Evolutionary conservation across 2,329 filamentous ascomycete species (phyloP).

Genomic region (Penicillium sp.): DNA sequence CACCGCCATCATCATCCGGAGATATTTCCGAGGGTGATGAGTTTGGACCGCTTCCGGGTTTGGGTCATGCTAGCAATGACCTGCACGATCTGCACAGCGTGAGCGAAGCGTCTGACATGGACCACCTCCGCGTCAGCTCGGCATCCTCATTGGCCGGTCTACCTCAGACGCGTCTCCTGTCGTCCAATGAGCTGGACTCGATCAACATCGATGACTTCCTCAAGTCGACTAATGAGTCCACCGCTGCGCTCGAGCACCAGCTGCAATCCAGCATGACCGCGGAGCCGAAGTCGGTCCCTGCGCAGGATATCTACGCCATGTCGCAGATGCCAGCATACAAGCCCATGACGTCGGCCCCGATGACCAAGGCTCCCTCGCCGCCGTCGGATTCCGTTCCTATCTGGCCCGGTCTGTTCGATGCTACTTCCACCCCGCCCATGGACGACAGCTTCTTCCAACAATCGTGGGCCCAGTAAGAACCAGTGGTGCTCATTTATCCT

Average conservation of each 20-base stretch:
- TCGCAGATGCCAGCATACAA: slow-evolving; percentile 25
- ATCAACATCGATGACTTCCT: slow-evolving; percentile 46
- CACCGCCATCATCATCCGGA: slow-evolving; percentile 48
- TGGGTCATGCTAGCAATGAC: slow-evolving; percentile 30
- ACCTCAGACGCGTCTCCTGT: slow-evolving; percentile 41
- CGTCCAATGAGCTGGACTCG: slow-evolving; percentile 40
- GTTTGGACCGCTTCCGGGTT: slow-evolving; percentile 34
- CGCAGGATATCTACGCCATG: slow-evolving; percentile 31
- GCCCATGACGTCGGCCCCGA: slow-evolving; percentile 16
- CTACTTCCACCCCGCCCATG: slow-evolving; percentile 25
- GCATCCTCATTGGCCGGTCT: slow-evolving; percentile 44
- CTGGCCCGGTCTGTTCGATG: slow-evolving; percentile 36
- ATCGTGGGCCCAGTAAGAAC: slow-evolving; percentile 29
- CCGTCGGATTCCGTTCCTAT: slow-evolving; percentile 28
- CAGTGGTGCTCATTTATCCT: slow-evolving; percentile 4
- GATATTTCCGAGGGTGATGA: slow-evolving; percentile 50
- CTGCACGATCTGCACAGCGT: slow-evolving; percentile 41
- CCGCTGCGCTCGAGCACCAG: slow-evolving; percentile 40
- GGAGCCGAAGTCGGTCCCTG: slow-evolving; percentile 32
- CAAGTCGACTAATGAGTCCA: slow-evolving; percentile 42
- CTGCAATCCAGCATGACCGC: slow-evolving; percentile 39
- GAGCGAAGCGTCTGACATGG: slow-evolving; percentile 42
- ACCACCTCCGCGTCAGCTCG: slow-evolving; percentile 42
- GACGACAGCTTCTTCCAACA: slow-evolving; percentile 34
- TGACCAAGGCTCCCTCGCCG: slow-evolving; percentile 23